Evolutionary conservation across 2,329 filamentous ascomycete species (phyloP).

Genomic region (Fusarium nematophilum): DNA sequence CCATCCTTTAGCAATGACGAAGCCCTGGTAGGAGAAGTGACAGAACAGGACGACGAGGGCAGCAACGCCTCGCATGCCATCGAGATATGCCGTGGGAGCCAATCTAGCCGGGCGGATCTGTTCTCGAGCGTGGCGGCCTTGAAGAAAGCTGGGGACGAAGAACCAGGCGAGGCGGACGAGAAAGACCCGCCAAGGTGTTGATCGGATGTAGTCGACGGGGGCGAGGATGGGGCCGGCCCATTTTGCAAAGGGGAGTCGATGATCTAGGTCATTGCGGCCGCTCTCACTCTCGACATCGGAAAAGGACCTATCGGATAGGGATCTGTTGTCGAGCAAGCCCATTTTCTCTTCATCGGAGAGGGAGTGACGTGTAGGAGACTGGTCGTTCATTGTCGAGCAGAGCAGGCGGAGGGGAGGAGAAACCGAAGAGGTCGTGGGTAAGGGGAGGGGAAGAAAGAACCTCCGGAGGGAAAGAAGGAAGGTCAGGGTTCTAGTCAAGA

Average conservation of each 20-base stretch:
- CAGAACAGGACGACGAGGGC: slow-evolving; percentile 68
- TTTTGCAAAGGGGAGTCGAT: slow-evolving; percentile 45
- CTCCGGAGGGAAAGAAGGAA: slow-evolving; percentile 12
- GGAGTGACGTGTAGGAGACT: slow-evolving; percentile 49
- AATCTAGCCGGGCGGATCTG: slow-evolving; percentile 55
- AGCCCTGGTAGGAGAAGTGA: slow-evolving; percentile 66
- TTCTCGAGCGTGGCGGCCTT: slow-evolving; percentile 56
- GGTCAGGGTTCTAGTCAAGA: too few relatives aligned
- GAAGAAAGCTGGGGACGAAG: slow-evolving; percentile 65
- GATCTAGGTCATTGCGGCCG: slow-evolving; percentile 53
- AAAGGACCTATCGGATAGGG: slow-evolving; percentile 56
- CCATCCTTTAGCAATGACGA: slow-evolving; percentile 63
- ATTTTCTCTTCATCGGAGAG: slow-evolving; percentile 58
- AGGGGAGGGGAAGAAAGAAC: slow-evolving; percentile 1
- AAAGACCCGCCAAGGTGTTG: slow-evolving; percentile 52
- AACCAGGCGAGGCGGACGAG: slow-evolving; percentile 56
- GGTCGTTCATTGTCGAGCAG: slow-evolving; percentile 52
- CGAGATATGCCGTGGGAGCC: slow-evolving; percentile 67
- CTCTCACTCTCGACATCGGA: slow-evolving; percentile 56
- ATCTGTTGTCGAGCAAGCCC: slow-evolving; percentile 57
- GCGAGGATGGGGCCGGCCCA: slow-evolving; percentile 49
- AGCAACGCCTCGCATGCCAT: slow-evolving; percentile 67
- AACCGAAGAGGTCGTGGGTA: slow-evolving; percentile 9
- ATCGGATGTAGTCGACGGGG: slow-evolving; percentile 44
- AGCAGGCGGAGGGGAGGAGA: not conserved